These are phyloP conservation scores for Thymus quinquecostatus DNA, from an alignment of 257 asterid genomes.

Conservation along the genomic window DNA sequence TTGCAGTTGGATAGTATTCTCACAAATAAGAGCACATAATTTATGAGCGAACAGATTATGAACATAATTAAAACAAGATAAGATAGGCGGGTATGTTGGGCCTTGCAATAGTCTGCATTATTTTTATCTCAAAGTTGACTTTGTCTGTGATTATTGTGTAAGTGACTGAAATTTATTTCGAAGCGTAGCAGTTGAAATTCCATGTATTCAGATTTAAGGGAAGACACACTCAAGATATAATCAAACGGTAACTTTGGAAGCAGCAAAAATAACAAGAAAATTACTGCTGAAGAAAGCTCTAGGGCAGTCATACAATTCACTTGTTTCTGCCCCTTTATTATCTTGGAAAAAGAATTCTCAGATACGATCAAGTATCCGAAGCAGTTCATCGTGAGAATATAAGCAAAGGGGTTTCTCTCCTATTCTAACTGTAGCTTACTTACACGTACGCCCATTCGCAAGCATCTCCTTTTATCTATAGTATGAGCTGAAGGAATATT, in stretches of 20 bases:
- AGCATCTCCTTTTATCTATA: neutral
- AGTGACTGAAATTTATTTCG: neutral
- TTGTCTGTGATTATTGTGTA: neutral
- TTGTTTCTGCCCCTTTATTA: neutral
- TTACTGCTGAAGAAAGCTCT: neutral
- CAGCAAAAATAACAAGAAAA: neutral
- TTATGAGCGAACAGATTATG: neutral
- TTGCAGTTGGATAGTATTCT: neutral
- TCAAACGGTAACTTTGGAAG: neutral
- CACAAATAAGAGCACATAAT: neutral
- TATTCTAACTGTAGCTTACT: neutral
- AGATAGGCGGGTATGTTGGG: neutral
- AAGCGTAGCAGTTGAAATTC: neutral
- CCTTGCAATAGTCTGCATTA: neutral
- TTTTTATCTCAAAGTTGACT: constrained; percentile 1
- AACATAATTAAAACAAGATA: neutral
- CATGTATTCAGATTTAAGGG: neutral
- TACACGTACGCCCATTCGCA: neutral
- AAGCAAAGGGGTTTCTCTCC: neutral
- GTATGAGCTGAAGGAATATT: constrained; percentile 15
- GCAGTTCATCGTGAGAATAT: neutral
- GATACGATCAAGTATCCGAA: neutral
- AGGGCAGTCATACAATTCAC: neutral
- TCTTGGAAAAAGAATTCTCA: neutral
- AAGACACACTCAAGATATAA: neutral